A percentile compares a stretch with the other conserved stretches of the same genome.
These are phyloP conservation scores for Alternaria conjuncta DNA, from an alignment of 2,329 filamentous ascomycete species.

Conservation along the genomic window DNA sequence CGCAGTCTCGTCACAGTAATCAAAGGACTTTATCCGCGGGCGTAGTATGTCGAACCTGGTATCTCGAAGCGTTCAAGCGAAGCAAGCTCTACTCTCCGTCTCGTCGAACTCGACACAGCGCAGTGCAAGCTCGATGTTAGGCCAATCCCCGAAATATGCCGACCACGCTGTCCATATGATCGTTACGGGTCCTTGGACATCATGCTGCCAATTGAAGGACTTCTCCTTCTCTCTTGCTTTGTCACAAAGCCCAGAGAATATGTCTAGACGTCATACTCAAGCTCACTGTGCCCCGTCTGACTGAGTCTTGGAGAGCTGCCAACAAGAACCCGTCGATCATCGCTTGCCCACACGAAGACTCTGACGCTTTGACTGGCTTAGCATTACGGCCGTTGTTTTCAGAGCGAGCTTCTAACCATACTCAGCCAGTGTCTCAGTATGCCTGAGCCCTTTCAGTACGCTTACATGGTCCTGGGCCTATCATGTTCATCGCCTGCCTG, in stretches of 20 bases:
- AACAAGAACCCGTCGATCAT: neutral
- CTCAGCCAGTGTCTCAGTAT: neutral
- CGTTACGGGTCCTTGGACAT: no score
- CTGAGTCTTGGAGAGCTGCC: neutral
- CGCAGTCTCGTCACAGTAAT: neutral
- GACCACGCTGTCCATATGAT: neutral
- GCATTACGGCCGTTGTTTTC: neutral
- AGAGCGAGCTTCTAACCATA: neutral
- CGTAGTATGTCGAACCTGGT: neutral
- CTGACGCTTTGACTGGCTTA: neutral
- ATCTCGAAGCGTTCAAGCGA: neutral
- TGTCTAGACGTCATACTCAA: neutral
- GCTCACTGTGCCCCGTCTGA: neutral
- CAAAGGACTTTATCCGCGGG: neutral
- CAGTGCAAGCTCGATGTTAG: neutral
- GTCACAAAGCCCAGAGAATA: neutral
- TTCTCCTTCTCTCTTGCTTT: neutral
- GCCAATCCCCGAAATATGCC: neutral
- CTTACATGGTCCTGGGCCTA: neutral
- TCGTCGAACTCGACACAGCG: neutral
- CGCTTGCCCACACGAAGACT: neutral
- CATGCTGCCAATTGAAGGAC: neutral
- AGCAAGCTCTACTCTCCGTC: neutral
- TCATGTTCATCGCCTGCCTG: neutral
- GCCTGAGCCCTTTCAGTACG: neutral